These are phyloP conservation scores for Nitzschia sp. DNA, from an alignment of 108 stramenopile species.

Conservation along the genomic window DNA sequence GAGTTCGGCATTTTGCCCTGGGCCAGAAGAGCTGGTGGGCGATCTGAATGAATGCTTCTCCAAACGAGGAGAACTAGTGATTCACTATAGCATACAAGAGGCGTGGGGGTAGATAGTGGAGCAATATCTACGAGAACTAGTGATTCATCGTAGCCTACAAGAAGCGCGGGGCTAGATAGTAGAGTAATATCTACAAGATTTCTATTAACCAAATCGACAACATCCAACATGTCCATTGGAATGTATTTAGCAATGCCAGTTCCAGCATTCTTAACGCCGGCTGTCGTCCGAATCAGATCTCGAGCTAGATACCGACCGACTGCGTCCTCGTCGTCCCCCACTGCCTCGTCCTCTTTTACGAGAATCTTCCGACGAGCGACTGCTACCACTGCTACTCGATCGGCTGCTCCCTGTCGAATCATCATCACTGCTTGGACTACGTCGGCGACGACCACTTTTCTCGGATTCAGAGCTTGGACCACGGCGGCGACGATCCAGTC, in stretches of 20 bases:
- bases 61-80: conserved; percentile 75
- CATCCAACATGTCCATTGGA: background rate
- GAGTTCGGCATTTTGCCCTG: conserved; percentile 78
- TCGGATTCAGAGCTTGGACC: conserved; percentile 20
- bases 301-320: background rate
- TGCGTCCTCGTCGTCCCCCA: background rate
- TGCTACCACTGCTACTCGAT: conserved; percentile 14
- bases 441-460: background rate
- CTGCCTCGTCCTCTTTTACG: background rate
- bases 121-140: conserved; percentile 66
- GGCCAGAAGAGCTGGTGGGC: conserved; percentile 68
- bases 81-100: conserved; percentile 90
- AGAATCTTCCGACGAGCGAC: conserved; percentile 10
- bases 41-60: conserved; percentile 78
- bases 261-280: background rate
- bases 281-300: background rate
- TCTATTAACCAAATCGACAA: too few relatives aligned
- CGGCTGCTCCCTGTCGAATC: conserved; percentile 1
- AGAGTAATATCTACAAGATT: conserved; percentile 55
- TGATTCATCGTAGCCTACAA: conserved; percentile 87
- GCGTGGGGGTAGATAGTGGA: conserved; percentile 66
- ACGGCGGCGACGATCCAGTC: conserved; percentile 19
- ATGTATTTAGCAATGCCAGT: background rate
- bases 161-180: conserved; percentile 78
- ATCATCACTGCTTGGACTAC: background rate